phyloP scores from a whole-genome alignment of 345 rosid genomes.

The Arabidopsis thaliana region TAIR10.1 NC_003076.8:1844001-1844500 shows the following conservation, averaged over 20 bases:
- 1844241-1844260: constrained; percentile 19
- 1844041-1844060: constrained; percentile 51
- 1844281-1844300: constrained; percentile 30
- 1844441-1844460: neutral
- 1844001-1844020: constrained; percentile 28
- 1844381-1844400: constrained; percentile 13
- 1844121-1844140: constrained; percentile 38
- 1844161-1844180: constrained; percentile 42
- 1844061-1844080: constrained; percentile 39
- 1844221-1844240: constrained; percentile 15
- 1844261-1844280: constrained; percentile 25
- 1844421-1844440: neutral
- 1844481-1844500: constrained; percentile 10
- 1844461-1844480: constrained; percentile 6
- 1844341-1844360: constrained; percentile 44
- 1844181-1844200: constrained; percentile 31
- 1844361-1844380: constrained; percentile 17
- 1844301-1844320: neutral
- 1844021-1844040: constrained; percentile 39
- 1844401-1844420: constrained; percentile 16
- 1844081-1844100: constrained; percentile 37
- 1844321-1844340: constrained; percentile 21
- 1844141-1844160: constrained; percentile 19
- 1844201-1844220: constrained; percentile 31
- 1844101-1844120: constrained; percentile 37